A percentile compares a stretch with the other conserved stretches of the same genome.
These are phyloP conservation scores for Microthyrium microscopicum DNA, from an alignment of 2,329 filamentous ascomycete species.

Conservation along the genomic window DNA sequence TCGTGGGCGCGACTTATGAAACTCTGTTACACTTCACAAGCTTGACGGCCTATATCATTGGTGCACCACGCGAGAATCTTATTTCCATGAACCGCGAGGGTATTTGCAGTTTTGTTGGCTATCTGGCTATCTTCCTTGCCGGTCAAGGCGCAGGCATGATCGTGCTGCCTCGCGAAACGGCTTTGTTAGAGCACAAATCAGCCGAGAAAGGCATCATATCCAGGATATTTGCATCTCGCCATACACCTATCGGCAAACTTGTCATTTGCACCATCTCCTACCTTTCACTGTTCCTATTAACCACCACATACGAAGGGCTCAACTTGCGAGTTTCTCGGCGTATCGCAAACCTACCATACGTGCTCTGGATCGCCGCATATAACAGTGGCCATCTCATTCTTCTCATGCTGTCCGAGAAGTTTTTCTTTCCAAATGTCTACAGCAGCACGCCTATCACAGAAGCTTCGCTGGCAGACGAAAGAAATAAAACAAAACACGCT, in stretches of 20 bases:
- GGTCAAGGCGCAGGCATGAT: constrained; percentile 72
- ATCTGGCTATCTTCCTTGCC: constrained; percentile 84
- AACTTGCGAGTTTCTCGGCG: constrained; percentile 68
- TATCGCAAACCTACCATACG: constrained; percentile 82
- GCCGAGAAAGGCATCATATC: constrained; percentile 13
- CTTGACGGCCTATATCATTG: constrained; percentile 70
- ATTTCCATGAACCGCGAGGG: constrained; percentile 88
- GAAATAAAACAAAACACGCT: constrained; percentile 45
- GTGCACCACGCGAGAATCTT: constrained; percentile 61
- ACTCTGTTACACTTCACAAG: constrained; percentile 54
- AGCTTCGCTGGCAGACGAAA: constrained; percentile 39
- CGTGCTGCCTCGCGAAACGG: constrained; percentile 44
- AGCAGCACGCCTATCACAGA: constrained; percentile 26
- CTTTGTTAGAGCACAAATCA: not conserved
- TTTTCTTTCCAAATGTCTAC: constrained; percentile 61
- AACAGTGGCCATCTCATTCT: constrained; percentile 69
- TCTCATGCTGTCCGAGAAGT: constrained; percentile 60
- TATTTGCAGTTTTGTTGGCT: constrained; percentile 86
- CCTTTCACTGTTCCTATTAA: constrained; percentile 51
- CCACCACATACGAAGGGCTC: constrained; percentile 56
- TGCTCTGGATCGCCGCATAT: constrained; percentile 84
- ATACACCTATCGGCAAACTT: constrained; percentile 46
- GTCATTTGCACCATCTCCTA: constrained; percentile 49
- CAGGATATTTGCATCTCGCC: constrained; percentile 19
- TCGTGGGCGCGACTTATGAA: constrained; percentile 57